phyloP scores from a whole-genome alignment of 1,139 yeast species.

The Magnusiomyces paraingens region DNA sequence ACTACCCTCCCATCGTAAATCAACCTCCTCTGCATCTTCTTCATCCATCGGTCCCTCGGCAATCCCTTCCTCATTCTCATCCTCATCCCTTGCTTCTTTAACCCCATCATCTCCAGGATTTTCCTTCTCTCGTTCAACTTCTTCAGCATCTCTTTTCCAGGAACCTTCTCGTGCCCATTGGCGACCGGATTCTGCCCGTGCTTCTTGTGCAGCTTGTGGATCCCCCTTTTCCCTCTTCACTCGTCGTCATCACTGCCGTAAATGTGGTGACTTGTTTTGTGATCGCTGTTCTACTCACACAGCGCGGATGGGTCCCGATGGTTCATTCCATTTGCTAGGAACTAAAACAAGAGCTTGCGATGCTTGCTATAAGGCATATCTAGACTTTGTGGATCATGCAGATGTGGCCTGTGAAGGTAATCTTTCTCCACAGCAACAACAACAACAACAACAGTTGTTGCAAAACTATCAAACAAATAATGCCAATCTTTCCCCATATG shows the following conservation, averaged over 20 bases:
- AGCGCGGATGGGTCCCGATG: slow-evolving; percentile 61
- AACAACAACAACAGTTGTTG: neutral
- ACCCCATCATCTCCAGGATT: neutral
- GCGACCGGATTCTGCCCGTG: slow-evolving; percentile 63
- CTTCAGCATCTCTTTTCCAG: slow-evolving; percentile 29
- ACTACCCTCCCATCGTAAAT: too few species aligned
- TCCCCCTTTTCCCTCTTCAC: slow-evolving; percentile 45
- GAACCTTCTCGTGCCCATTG: slow-evolving; percentile 65
- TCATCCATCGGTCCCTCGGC: neutral
- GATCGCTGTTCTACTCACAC: slow-evolving; percentile 49
- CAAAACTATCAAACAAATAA: neutral
- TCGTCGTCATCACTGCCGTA: slow-evolving; percentile 88
- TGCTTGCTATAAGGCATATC: slow-evolving; percentile 63
- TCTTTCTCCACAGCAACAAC: neutral
- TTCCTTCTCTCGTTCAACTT: slow-evolving; percentile 15
- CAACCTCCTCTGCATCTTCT: too few species aligned
- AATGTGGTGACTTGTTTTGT: slow-evolving; percentile 90
- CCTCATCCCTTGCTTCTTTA: slow-evolving; percentile 2
- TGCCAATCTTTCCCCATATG: neutral
- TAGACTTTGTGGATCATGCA: slow-evolving; percentile 20
- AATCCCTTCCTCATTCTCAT: neutral
- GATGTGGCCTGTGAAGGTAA: slow-evolving; percentile 1
- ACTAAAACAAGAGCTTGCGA: slow-evolving; percentile 75
- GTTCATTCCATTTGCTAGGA: slow-evolving; percentile 67
- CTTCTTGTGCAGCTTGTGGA: slow-evolving; percentile 63